Percentiles rank a stretch among this genome's conserved stretches.
phyloP scores from a whole-genome alignment of 2,329 filamentous ascomycete species.

The Sporothrix inflata region DNA sequence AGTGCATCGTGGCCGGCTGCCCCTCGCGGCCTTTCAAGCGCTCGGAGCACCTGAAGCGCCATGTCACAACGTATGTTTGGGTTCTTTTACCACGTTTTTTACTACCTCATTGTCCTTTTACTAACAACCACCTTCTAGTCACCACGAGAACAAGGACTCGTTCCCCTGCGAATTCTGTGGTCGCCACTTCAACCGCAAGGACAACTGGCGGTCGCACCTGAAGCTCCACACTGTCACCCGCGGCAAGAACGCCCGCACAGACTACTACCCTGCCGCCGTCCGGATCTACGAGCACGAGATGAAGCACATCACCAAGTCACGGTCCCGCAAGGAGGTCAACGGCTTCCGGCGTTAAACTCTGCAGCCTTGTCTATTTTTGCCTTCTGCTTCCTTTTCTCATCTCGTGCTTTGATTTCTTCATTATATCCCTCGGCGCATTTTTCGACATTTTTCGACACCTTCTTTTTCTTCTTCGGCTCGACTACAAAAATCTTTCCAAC shows the following conservation, averaged over 20 bases:
- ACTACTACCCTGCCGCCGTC: constrained; percentile 40
- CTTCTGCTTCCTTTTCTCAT: neutral
- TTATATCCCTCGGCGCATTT: constrained; percentile 21
- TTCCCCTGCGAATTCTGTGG: constrained; percentile 50
- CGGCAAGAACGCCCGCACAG: constrained; percentile 41
- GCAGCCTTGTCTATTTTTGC: neutral
- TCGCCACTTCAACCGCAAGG: constrained; percentile 44
- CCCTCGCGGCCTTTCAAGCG: constrained; percentile 53
- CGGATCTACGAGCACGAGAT: constrained; percentile 35
- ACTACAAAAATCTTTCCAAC: neutral
- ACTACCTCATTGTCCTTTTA: neutral
- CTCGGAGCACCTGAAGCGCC: constrained; percentile 60
- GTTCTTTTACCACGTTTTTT: neutral
- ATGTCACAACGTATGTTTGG: constrained; percentile 55
- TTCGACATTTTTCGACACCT: neutral
- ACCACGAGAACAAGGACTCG: constrained; percentile 38
- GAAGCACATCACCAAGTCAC: constrained; percentile 33
- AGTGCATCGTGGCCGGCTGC: constrained; percentile 53
- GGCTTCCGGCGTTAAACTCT: neutral
- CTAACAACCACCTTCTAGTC: constrained; percentile 21
- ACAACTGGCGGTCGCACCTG: constrained; percentile 47
- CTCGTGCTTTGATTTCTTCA: neutral
- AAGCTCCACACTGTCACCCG: constrained; percentile 42
- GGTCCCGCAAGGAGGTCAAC: constrained; percentile 30
- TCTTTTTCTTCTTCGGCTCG: constrained; percentile 1